Evolutionary conservation across 352 stramenopile species (phyloP).

Genomic region (Phytophthora capsici): DNA sequence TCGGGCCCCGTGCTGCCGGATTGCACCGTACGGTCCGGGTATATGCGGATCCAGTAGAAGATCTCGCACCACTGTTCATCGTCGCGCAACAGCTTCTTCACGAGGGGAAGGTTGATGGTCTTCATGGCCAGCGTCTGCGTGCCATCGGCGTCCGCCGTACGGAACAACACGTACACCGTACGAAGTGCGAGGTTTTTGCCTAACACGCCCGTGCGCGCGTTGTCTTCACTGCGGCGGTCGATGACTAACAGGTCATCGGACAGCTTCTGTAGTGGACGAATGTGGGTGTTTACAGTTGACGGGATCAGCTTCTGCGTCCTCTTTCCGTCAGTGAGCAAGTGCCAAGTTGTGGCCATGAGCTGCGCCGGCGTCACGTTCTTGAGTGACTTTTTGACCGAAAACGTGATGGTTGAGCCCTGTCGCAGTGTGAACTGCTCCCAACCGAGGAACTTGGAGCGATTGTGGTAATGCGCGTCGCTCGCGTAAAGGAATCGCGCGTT

Average conservation of each 20-base stretch:
- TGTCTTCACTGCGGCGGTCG: slow-evolving; percentile 53
- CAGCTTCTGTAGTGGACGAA: slow-evolving; percentile 54
- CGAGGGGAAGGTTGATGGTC: slow-evolving; percentile 59
- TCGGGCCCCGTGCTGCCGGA: slow-evolving; percentile 1
- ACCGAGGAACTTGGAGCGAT: slow-evolving; percentile 50
- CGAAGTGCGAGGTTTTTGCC: slow-evolving; percentile 45
- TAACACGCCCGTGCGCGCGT: slow-evolving; percentile 19
- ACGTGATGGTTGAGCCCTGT: slow-evolving; percentile 51
- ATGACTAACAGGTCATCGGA: slow-evolving; percentile 51
- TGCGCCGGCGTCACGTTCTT: slow-evolving; percentile 25
- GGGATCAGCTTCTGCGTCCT: slow-evolving; percentile 47
- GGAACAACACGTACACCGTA: slow-evolving; percentile 59
- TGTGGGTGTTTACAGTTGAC: slow-evolving; percentile 40
- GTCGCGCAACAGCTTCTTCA: slow-evolving; percentile 46
- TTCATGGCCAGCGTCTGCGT: slow-evolving; percentile 60
- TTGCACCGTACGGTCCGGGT: slow-evolving; percentile 11
- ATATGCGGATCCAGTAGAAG: slow-evolving; percentile 65
- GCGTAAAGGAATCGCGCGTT: slow-evolving; percentile 43
- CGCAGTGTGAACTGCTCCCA: slow-evolving; percentile 57
- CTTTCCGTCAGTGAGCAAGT: slow-evolving; percentile 43
- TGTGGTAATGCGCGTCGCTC: slow-evolving; percentile 33
- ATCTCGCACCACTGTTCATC: slow-evolving; percentile 69
- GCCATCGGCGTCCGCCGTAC: slow-evolving; percentile 30
- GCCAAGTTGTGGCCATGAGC: slow-evolving; percentile 47
- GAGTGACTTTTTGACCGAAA: slow-evolving; percentile 56